Percentiles rank a stretch among this genome's conserved stretches.
Evolutionary conservation across 352 stramenopile species (phyloP).

Genomic region (Elongisporangium undulatum): DNA sequence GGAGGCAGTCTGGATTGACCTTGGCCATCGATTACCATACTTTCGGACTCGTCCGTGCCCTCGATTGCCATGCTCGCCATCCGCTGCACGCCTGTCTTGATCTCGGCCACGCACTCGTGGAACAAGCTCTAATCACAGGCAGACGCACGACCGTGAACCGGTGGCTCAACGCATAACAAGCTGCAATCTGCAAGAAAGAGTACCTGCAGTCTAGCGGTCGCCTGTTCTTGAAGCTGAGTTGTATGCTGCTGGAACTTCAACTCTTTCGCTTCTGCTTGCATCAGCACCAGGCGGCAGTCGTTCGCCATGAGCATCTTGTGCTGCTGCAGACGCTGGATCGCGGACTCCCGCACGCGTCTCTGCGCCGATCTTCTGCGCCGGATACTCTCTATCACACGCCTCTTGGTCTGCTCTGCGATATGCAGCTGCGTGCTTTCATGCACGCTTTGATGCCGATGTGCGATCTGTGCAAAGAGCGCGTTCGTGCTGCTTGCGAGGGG

Average conservation of each 20-base stretch:
- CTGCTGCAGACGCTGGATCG: conserved; percentile 4
- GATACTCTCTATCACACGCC: conserved; percentile 3
- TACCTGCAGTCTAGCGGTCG: conserved; percentile 10
- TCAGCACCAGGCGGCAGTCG: conserved; percentile 7
- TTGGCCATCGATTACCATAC: conserved; percentile 11
- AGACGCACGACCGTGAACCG: background rate
- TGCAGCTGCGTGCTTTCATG: background rate
- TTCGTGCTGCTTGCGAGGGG: background rate
- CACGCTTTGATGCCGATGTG: background rate
- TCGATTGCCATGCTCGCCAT: conserved; percentile 5
- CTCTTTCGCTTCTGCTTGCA: background rate
- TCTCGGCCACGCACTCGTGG: conserved; percentile 16
- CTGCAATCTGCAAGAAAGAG: background rate
- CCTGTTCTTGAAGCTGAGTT: conserved; percentile 1
- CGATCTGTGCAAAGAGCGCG: background rate
- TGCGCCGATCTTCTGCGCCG: background rate
- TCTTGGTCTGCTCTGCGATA: background rate
- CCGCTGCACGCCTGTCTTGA: conserved; percentile 8
- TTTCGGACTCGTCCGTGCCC: conserved; percentile 9
- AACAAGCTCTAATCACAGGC: conserved; percentile 9
- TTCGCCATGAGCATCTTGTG: conserved; percentile 3
- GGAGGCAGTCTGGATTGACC: background rate
- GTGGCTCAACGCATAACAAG: background rate
- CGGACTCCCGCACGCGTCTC: background rate
- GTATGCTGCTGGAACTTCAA: conserved; percentile 3